A percentile compares a stretch with the other conserved stretches of the same genome.
Conservation (phyloP, 1,284 basidiomycete genomes). For the Somion occarium region DNA sequence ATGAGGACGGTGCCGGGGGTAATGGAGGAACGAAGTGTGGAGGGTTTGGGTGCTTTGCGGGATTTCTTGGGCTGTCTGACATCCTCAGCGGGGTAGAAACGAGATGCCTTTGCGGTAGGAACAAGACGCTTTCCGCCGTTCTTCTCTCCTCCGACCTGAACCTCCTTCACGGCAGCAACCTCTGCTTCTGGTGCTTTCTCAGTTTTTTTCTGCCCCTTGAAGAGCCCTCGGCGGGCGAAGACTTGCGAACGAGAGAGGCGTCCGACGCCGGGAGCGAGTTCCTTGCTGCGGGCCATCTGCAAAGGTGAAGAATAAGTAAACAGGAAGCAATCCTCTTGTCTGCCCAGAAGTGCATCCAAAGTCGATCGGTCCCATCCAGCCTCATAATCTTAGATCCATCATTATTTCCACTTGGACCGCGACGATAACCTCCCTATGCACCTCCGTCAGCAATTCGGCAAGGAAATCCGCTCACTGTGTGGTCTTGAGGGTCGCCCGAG, state of each 20-base stretch:
- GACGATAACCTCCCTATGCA: slow-evolving; percentile 7
- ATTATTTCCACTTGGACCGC: slow-evolving; percentile 4
- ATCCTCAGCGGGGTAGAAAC: slow-evolving; percentile 98
- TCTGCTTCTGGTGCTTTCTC: slow-evolving; percentile 60
- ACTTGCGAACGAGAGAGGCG: slow-evolving; percentile 82
- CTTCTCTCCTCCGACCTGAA: slow-evolving; percentile 84
- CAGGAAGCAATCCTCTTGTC: slow-evolving; percentile 10
- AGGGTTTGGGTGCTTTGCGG: slow-evolving; percentile 79
- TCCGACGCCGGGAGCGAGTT: slow-evolving; percentile 81
- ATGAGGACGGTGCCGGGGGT: slow-evolving; percentile 95
- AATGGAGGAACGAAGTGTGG: slow-evolving; percentile 84
- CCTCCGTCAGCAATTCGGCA: neutral
- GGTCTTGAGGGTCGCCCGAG: slow-evolving; percentile 33
- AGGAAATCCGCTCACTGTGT: slow-evolving; percentile 30
- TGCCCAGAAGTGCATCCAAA: slow-evolving; percentile 30
- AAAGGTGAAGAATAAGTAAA: slow-evolving; percentile 17
- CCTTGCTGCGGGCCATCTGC: slow-evolving; percentile 92
- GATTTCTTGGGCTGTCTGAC: slow-evolving; percentile 86
- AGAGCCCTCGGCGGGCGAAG: slow-evolving; percentile 75
- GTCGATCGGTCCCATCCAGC: slow-evolving; percentile 32
- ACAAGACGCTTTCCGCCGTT: slow-evolving; percentile 88
- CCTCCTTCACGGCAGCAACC: slow-evolving; percentile 68
- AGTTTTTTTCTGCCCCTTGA: slow-evolving; percentile 78
- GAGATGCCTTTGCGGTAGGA: slow-evolving; percentile 83
- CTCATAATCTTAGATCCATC: slow-evolving; percentile 7